phyloP scores from a whole-genome alignment of 78 protist genomes.

The Pigoraptor vietnamica region DNA sequence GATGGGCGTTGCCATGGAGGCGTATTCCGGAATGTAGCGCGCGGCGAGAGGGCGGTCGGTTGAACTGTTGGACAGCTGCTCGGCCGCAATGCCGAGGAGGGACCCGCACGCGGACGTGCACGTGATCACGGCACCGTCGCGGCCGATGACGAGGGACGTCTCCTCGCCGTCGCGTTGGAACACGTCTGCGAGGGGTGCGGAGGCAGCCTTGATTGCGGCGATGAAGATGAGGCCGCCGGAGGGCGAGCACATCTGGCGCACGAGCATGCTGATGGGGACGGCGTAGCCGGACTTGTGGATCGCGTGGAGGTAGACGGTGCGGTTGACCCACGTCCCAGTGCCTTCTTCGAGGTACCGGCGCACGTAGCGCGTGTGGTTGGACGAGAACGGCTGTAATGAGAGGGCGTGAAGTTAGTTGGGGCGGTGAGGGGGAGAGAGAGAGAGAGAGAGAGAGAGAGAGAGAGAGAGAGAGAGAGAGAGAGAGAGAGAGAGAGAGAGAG shows the following conservation, averaged over 20 bases:
- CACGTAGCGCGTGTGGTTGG: not conserved
- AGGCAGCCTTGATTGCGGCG: not conserved
- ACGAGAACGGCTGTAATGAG: not conserved
- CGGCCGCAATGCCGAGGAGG: not conserved
- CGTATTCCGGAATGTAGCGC: not conserved
- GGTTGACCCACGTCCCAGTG: not conserved
- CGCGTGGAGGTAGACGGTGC: not conserved
- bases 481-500: too few species aligned
- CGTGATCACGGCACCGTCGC: not conserved
- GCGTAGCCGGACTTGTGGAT: not conserved
- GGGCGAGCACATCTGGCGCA: not conserved
- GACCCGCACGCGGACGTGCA: not conserved
- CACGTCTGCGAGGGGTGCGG: not conserved
- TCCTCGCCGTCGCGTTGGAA: not conserved
- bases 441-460: too few species aligned
- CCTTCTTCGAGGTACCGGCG: not conserved
- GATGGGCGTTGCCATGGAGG: not conserved
- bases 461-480: too few species aligned
- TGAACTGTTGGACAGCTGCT: not conserved
- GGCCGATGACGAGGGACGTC: not conserved
- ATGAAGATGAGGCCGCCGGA: not conserved
- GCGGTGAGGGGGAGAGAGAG: too few species aligned
- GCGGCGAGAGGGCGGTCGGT: not conserved
- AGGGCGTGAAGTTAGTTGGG: too few species aligned
- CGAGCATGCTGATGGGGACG: not conserved